Conservation (phyloP, 768 basidiomycete genomes). For the Harrya chromipes region DNA sequence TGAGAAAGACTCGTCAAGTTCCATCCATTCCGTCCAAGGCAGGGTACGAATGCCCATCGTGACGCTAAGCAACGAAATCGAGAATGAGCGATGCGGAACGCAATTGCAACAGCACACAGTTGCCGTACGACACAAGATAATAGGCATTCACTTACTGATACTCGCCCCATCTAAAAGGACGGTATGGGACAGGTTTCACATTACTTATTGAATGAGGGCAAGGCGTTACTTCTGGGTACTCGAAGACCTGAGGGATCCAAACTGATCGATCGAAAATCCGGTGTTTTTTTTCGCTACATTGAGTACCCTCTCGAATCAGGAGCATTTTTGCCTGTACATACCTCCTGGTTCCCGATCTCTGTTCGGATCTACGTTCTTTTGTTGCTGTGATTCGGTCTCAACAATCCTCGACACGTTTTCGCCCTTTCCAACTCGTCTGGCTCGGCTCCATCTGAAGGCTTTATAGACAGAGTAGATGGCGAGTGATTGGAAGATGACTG, state of each 20-base stretch:
- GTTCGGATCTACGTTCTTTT: conserved; percentile 8
- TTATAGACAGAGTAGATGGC: conserved; percentile 15
- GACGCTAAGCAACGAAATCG: conserved; percentile 37
- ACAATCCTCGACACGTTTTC: not conserved
- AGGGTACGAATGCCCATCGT: conserved; percentile 74
- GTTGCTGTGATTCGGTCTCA: not conserved
- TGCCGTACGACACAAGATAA: not conserved
- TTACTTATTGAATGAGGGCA: conserved; percentile 38
- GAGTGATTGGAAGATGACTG: conserved; percentile 12
- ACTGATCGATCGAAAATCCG: conserved; percentile 22
- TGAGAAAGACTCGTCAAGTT: conserved; percentile 61
- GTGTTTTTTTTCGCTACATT: no score
- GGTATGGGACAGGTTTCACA: conserved; percentile 59
- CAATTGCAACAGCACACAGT: no score
- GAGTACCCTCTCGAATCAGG: not conserved
- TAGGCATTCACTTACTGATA: conserved; percentile 52
- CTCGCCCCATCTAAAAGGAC: conserved; percentile 65
- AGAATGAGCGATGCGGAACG: not conserved
- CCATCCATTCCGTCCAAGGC: conserved; percentile 75
- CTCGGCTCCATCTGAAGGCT: conserved; percentile 8
- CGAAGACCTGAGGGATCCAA: conserved; percentile 52
- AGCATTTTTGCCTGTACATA: not conserved
- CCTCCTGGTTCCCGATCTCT: conserved; percentile 27
- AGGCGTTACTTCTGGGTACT: conserved; percentile 51
- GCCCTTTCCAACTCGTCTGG: not conserved